phyloP scores from a whole-genome alignment of 2,329 filamentous ascomycete genomes.

The Lasiodiplodia citricola region DNA sequence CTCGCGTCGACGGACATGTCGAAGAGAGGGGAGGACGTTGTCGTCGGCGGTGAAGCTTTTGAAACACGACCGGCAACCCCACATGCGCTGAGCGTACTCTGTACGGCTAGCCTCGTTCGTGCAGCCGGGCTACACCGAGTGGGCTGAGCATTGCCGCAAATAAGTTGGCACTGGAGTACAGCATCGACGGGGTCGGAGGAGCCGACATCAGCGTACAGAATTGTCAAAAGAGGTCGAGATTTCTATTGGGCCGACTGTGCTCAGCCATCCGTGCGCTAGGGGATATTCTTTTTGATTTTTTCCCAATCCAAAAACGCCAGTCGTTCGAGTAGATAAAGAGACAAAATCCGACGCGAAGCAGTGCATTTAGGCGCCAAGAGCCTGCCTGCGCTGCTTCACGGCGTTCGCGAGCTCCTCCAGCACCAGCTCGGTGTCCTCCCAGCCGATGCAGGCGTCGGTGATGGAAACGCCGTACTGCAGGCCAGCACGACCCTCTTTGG shows the following conservation, averaged over 20 bases:
- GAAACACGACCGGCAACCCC: slow-evolving; percentile 8
- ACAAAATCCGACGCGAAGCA: not conserved
- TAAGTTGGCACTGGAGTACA: not conserved
- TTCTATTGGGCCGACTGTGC: not conserved
- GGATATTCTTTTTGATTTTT: slow-evolving; percentile 13
- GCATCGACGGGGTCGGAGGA: not conserved
- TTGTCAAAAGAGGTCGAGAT: not conserved
- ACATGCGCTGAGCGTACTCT: not conserved
- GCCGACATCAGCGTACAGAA: not conserved
- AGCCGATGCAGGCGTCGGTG: slow-evolving; percentile 95
- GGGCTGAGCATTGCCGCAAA: slow-evolving; percentile 5
- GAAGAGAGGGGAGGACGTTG: slow-evolving; percentile 4
- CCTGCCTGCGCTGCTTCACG: slow-evolving; percentile 73
- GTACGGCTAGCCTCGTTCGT: not conserved
- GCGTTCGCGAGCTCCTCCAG: slow-evolving; percentile 79
- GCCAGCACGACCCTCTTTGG: slow-evolving; percentile 79
- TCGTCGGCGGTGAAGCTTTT: slow-evolving; percentile 7
- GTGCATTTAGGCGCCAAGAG: slow-evolving; percentile 36
- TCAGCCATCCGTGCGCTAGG: not conserved
- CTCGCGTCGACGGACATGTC: not conserved
- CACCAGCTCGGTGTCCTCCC: slow-evolving; percentile 84
- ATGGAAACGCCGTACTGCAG: slow-evolving; percentile 95
- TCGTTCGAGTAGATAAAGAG: not conserved
- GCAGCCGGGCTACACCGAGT: not conserved
- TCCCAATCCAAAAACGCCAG: slow-evolving; percentile 3